These are phyloP conservation scores for Murraya koenigii DNA, from an alignment of 345 rosid species.

Conservation along the genomic window DNA sequence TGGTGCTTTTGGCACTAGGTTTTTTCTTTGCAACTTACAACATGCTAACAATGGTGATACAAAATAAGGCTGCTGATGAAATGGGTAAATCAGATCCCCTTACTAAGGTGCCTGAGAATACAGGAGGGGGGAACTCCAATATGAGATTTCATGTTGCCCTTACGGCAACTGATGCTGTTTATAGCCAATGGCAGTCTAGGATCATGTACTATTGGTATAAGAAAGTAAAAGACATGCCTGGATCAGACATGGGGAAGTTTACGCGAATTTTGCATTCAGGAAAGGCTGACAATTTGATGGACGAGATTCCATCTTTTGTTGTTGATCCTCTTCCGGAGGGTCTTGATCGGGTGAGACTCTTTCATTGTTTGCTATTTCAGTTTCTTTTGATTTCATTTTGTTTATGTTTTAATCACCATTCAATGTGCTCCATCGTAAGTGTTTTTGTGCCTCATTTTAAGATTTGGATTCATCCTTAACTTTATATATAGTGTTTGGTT, in stretches of 20 bases:
- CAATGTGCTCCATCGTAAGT: not conserved
- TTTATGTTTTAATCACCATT: not conserved
- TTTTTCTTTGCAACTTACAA: slow-evolving; percentile 58
- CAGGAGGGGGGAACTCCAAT: slow-evolving; percentile 12
- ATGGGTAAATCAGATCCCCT: slow-evolving; percentile 28
- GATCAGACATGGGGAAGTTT: slow-evolving; percentile 80
- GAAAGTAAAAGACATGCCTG: slow-evolving; percentile 56
- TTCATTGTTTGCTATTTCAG: not conserved
- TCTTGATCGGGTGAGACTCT: slow-evolving; percentile 59
- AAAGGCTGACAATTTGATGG: slow-evolving; percentile 61
- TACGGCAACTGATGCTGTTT: slow-evolving; percentile 63
- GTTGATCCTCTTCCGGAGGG: slow-evolving; percentile 83
- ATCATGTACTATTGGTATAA: slow-evolving; percentile 80
- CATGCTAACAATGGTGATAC: slow-evolving; percentile 38
- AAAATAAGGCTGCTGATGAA: slow-evolving; percentile 25
- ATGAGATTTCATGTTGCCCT: slow-evolving; percentile 61
- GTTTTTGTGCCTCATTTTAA: not conserved
- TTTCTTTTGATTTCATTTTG: not conserved
- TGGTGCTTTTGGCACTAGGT: slow-evolving; percentile 49
- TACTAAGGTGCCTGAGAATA: slow-evolving; percentile 21
- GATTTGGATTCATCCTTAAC: too few species aligned
- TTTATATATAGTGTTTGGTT: too few species aligned
- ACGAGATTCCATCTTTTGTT: slow-evolving; percentile 66
- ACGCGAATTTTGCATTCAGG: slow-evolving; percentile 80
- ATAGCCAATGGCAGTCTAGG: slow-evolving; percentile 84